These are phyloP conservation scores for Acarospora socialis DNA, from an alignment of 2,329 filamentous ascomycete species.

Conservation along the genomic window DNA sequence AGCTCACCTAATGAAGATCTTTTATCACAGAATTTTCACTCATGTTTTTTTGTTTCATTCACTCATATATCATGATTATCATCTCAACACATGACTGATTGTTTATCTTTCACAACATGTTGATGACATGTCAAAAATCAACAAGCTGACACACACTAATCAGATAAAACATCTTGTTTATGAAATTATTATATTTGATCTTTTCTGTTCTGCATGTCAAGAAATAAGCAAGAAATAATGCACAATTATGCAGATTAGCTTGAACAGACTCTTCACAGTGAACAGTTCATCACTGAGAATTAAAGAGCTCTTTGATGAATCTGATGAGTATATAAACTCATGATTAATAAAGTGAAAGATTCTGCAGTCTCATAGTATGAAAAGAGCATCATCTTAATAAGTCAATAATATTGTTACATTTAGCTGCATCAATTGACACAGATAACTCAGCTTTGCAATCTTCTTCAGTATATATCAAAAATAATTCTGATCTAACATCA, in stretches of 20 bases:
- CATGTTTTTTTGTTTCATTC: background rate
- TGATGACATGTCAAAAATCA: conserved; percentile 29
- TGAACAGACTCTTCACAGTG: conserved; percentile 14
- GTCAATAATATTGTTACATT: background rate
- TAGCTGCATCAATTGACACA: background rate
- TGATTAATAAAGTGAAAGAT: conserved; percentile 3
- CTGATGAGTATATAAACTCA: background rate
- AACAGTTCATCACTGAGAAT: background rate
- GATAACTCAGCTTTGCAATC: conserved; percentile 4
- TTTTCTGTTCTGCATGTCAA: conserved; percentile 25
- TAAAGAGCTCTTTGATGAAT: conserved; percentile 3
- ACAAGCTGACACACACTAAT: conserved; percentile 26
- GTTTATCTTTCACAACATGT: conserved; percentile 27
- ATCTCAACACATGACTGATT: conserved; percentile 15
- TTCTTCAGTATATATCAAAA: conserved; percentile 15
- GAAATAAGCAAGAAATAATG: conserved; percentile 24
- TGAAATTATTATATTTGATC: conserved; percentile 13
- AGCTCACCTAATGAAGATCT: background rate
- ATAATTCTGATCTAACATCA: conserved; percentile 13
- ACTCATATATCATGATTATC: conserved; percentile 1
- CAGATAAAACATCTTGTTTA: conserved; percentile 28
- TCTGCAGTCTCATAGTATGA: background rate
- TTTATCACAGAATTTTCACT: background rate
- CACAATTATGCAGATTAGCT: conserved; percentile 9
- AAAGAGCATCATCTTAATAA: background rate